Evolutionary conservation across 2,329 filamentous ascomycete species (phyloP).

Genomic region (Fusarium sp.): DNA sequence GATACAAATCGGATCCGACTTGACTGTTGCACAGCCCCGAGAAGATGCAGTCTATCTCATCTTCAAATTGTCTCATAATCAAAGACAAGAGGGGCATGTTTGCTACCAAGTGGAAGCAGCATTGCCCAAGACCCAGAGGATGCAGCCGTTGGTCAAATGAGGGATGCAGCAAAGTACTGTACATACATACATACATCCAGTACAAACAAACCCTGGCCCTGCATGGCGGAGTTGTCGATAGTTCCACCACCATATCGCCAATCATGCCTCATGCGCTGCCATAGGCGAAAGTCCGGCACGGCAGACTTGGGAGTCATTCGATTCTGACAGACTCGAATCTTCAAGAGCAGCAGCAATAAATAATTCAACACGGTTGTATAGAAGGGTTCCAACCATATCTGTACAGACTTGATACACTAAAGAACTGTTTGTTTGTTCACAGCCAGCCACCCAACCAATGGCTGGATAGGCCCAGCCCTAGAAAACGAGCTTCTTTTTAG

Average conservation of each 20-base stretch:
- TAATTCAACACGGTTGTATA: neutral
- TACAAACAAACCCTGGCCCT: conserved; percentile 12
- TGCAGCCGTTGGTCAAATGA: conserved; percentile 18
- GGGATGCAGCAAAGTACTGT: conserved; percentile 8
- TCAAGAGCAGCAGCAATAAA: neutral
- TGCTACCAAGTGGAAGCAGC: conserved; percentile 1
- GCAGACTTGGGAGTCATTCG: neutral
- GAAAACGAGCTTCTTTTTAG: conserved; percentile 12
- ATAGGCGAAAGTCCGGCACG: neutral
- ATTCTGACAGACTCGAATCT: neutral
- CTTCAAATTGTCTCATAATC: neutral
- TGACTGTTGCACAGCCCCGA: conserved; percentile 10
- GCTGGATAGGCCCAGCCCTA: neutral
- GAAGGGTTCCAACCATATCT: neutral
- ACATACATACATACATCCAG: neutral
- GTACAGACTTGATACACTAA: neutral
- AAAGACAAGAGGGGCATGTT: neutral
- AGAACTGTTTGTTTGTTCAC: neutral
- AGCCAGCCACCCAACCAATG: neutral
- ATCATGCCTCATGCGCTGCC: conserved; percentile 11
- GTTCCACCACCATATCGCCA: conserved; percentile 15
- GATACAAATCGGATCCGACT: neutral
- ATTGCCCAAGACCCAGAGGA: conserved; percentile 1
- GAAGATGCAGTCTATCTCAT: conserved; percentile 1
- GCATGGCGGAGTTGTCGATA: conserved; percentile 19